A percentile compares a stretch with the other conserved stretches of the same genome.
phyloP scores from a whole-genome alignment of 805 yeast species.

The Candida chauliodis region DNA sequence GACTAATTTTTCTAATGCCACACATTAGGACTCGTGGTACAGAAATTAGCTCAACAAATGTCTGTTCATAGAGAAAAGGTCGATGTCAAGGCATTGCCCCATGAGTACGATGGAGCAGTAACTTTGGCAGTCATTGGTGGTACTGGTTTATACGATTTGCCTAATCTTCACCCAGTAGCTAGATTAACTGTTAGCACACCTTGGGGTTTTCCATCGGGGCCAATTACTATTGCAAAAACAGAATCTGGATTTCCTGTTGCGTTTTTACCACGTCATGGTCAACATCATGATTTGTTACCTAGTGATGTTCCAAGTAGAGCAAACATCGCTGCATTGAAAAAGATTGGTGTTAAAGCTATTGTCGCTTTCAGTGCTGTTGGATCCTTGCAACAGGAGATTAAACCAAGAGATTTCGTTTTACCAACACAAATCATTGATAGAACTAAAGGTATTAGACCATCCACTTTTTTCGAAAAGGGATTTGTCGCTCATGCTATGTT shows the following conservation, averaged over 20 bases:
- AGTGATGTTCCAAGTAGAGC: slow-evolving; percentile 90
- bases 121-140: slow-evolving; percentile 93
- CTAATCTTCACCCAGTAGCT: slow-evolving; percentile 81
- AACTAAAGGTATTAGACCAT: slow-evolving; percentile 89
- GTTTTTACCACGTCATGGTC: slow-evolving; percentile 92
- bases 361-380: slow-evolving; percentile 97
- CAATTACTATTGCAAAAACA: slow-evolving; percentile 86
- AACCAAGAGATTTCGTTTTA: slow-evolving; percentile 93
- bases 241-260: slow-evolving; percentile 79
- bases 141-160: slow-evolving; percentile 91
- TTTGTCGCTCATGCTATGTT: slow-evolving; percentile 96
- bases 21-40: neutral
- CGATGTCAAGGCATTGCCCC: slow-evolving; percentile 38
- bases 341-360: slow-evolving; percentile 80
- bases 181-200: slow-evolving; percentile 82
- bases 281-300: slow-evolving; percentile 84
- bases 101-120: slow-evolving; percentile 60
- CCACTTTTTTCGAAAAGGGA: slow-evolving; percentile 87
- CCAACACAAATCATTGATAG: slow-evolving; percentile 96
- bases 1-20: neutral
- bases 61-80: slow-evolving; percentile 34
- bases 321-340: slow-evolving; percentile 92
- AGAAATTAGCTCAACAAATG: slow-evolving; percentile 19
- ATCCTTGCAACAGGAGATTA: slow-evolving; percentile 81
- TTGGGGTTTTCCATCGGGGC: slow-evolving; percentile 95